These are phyloP conservation scores for Diaporthe helianthi DNA, from an alignment of 2,329 filamentous ascomycete species.

Conservation along the genomic window DNA sequence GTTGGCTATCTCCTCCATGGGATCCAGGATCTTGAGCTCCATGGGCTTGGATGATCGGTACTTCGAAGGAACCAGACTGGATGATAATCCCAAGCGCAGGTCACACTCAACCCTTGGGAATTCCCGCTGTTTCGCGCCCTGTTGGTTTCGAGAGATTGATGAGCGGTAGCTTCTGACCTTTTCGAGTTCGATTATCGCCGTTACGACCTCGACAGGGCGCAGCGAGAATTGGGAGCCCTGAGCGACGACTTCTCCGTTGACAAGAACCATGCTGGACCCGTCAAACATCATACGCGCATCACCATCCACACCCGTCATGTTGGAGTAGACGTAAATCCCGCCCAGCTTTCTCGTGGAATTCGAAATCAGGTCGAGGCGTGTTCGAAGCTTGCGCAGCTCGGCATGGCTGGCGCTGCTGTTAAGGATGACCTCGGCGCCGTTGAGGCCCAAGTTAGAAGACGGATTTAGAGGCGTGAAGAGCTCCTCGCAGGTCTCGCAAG, in stretches of 20 bases:
- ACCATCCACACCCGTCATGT: slow-evolving; percentile 43
- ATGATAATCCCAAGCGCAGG: slow-evolving; percentile 37
- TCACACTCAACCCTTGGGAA: slow-evolving; percentile 37
- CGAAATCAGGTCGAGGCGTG: slow-evolving; percentile 67
- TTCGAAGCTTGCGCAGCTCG: slow-evolving; percentile 70
- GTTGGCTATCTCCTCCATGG: slow-evolving; percentile 45
- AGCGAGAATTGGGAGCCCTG: slow-evolving; percentile 37
- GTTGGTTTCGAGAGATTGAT: slow-evolving; percentile 35
- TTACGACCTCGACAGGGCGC: slow-evolving; percentile 35
- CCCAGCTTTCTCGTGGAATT: slow-evolving; percentile 70
- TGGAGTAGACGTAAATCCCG: slow-evolving; percentile 60
- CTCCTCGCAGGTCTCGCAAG: slow-evolving; percentile 51
- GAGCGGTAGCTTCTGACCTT: slow-evolving; percentile 36
- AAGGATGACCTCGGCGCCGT: slow-evolving; percentile 40
- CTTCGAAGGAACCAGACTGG: slow-evolving; percentile 37
- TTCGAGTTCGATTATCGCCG: slow-evolving; percentile 36
- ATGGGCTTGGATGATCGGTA: slow-evolving; percentile 30
- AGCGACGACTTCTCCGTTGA: slow-evolving; percentile 36
- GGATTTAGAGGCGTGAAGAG: slow-evolving; percentile 42
- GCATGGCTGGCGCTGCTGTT: slow-evolving; percentile 45
- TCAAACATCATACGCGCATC: slow-evolving; percentile 52
- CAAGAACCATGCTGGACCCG: slow-evolving; percentile 36
- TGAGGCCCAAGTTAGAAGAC: slow-evolving; percentile 34
- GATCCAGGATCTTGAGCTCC: slow-evolving; percentile 35
- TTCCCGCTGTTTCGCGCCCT: slow-evolving; percentile 36